These are phyloP conservation scores for Skeletonema menzelii DNA, from an alignment of 108 stramenopile species.

Conservation along the genomic window DNA sequence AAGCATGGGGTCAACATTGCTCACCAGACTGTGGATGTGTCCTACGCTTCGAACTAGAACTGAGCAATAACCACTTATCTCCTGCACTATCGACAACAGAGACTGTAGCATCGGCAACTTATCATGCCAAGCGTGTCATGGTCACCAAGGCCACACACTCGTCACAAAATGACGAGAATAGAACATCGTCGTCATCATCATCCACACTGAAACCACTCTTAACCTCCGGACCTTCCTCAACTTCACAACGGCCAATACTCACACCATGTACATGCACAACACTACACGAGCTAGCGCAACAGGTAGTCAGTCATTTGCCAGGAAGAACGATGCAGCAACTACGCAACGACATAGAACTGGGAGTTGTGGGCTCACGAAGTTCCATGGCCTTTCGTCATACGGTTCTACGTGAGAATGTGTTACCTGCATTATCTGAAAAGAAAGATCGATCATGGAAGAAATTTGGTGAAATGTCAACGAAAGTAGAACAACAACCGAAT, in stretches of 20 bases:
- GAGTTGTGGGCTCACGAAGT: constrained; percentile 43
- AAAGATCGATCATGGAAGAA: neutral
- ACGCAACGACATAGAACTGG: constrained; percentile 56
- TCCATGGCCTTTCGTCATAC: constrained; percentile 67
- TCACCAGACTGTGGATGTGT: constrained; percentile 79
- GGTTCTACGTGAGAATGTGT: constrained; percentile 48
- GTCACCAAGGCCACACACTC: constrained; percentile 7
- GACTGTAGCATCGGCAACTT: constrained; percentile 43
- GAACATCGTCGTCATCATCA: neutral
- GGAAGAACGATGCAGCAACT: constrained; percentile 38
- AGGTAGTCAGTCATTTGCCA: constrained; percentile 46
- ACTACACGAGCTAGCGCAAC: constrained; percentile 61
- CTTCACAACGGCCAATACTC: constrained; percentile 49
- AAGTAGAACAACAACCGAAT: neutral
- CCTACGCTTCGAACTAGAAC: constrained; percentile 67
- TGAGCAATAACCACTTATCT: constrained; percentile 13
- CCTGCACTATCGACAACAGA: constrained; percentile 4
- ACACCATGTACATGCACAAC: constrained; percentile 72
- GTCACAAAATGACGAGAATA: too few relatives aligned
- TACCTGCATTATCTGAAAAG: constrained; percentile 32
- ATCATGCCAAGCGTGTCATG: constrained; percentile 70
- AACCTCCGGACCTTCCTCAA: constrained; percentile 25
- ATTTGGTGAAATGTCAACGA: neutral
- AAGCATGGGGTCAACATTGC: constrained; percentile 82
- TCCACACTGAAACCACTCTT: constrained; percentile 37